A percentile compares a stretch with the other conserved stretches of the same genome.
Conservation (phyloP, 2,329 filamentous ascomycete species). For the Trichoderma sp. region DNA sequence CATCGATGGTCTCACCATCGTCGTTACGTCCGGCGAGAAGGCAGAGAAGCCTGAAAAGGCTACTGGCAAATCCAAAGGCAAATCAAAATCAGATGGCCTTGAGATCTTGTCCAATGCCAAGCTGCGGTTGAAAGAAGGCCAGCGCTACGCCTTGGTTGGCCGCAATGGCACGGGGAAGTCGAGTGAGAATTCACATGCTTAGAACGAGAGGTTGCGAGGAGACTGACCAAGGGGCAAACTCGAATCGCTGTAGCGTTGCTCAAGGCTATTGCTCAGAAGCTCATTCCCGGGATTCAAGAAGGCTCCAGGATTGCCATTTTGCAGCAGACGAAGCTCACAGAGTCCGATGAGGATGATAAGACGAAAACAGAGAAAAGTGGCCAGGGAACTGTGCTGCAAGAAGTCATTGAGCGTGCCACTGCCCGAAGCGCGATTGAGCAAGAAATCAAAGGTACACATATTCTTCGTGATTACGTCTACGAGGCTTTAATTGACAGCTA, state of each 20-base stretch:
- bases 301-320: slow-evolving; percentile 66
- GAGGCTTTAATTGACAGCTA: slow-evolving; percentile 24
- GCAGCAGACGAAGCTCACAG: slow-evolving; percentile 59
- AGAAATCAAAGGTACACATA: slow-evolving; percentile 58
- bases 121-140: slow-evolving; percentile 69
- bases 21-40: slow-evolving; percentile 53
- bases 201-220: not conserved
- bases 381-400: slow-evolving; percentile 57
- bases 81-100: slow-evolving; percentile 47
- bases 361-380: slow-evolving; percentile 10
- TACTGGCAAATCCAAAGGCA: slow-evolving; percentile 54
- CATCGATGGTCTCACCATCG: slow-evolving; percentile 72
- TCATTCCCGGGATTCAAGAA: slow-evolving; percentile 74
- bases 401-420: slow-evolving; percentile 65
- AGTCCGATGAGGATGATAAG: slow-evolving; percentile 36
- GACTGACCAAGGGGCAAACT: not conserved
- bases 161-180: slow-evolving; percentile 84
- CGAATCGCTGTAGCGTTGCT: slow-evolving; percentile 57
- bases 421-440: slow-evolving; percentile 57
- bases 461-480: not conserved
- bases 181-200: slow-evolving; percentile 49
- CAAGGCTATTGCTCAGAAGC: slow-evolving; percentile 72
- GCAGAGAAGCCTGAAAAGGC: slow-evolving; percentile 24
- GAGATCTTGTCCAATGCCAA: slow-evolving; percentile 72
- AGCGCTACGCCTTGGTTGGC: slow-evolving; percentile 76